Evolutionary conservation across 306 rosid genomes (phyloP), one percentile per base, ranked within the genome.

Genomic region (Cercis canadensis): DNA sequence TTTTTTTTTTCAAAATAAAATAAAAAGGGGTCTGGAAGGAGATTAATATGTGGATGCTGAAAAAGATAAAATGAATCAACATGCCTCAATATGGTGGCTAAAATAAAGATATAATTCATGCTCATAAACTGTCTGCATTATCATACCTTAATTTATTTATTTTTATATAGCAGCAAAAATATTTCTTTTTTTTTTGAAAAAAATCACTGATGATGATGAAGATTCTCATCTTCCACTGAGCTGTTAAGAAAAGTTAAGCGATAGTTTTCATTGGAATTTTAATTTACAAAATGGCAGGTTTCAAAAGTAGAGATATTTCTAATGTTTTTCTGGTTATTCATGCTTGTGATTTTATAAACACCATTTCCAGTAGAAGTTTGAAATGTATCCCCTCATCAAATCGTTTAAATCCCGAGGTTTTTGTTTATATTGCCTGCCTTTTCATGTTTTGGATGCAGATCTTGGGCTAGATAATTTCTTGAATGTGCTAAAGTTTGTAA

Each of bases 401-500:
- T 63, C 49, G 14, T 3, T 58, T 18, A 17, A 40, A 37, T 7
- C 2, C 10, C 10, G 10, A 6, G 43, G 43, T 61, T 43, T 34
- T 11, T 49, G 21, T 18, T 19, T 10, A 11, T 31, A 7, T 34
- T 34, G 19, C 43, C 43, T 13, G 34, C 37, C 19, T 67, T 67
- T 34, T 6, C 14, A 51, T 51, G 14, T 34, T 31, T 43, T 67
- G 19, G 29, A 34, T 51, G 60, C 72, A 67, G 60, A 64, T 24
- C n/a, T 36, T 62, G 8, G 45, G 2, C 31, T 19, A 6, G 8
- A 7, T 16, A 41, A 17, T 8, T 8, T 44, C 10, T 45, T 46
- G 29, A 9, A 5, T n/a, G 41, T 34, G 12, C 57, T 64, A 40
- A 45, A 45, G 43, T 15, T 46, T 64, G 55, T 46, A 24, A 53